Percentiles rank a stretch among this genome's conserved stretches.
phyloP scores from a whole-genome alignment of 352 stramenopile species.

The Thalassiosira delicatula region DNA sequence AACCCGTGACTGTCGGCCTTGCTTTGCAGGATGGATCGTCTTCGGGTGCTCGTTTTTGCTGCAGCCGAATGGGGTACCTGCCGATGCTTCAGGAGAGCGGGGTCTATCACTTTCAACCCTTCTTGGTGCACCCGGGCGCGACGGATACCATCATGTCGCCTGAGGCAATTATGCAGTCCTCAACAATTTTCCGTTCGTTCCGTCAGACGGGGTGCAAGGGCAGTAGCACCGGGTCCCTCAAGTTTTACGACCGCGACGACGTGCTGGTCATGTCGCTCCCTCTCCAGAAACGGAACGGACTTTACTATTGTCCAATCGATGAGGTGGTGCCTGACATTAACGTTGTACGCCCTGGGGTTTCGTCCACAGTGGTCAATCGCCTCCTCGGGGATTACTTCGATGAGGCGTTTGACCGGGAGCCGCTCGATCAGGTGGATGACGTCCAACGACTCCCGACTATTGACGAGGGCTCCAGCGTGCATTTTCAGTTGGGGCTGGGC shows the following conservation, averaged over 20 bases:
- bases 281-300: background rate
- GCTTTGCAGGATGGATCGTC: background rate
- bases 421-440: background rate
- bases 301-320: constrained; percentile 6
- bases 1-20: background rate
- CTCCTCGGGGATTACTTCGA: background rate
- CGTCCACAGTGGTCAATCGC: too few relatives aligned
- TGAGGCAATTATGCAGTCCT: background rate
- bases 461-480: background rate
- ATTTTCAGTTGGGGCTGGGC: background rate
- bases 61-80: background rate
- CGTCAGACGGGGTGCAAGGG: background rate
- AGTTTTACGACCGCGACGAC: background rate
- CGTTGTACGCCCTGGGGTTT: too few relatives aligned
- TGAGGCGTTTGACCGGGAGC: background rate
- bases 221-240: background rate
- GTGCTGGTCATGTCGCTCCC: background rate
- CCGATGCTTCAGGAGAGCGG: background rate
- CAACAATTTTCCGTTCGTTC: background rate
- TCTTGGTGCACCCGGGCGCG: background rate
- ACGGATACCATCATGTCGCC: constrained; percentile 4
- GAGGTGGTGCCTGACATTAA: background rate
- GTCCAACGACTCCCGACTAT: background rate
- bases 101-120: background rate
- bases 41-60: background rate